A percentile compares a stretch with the other conserved stretches of the same genome.
Conservation (phyloP, 139 green algal species). For the Micractinium sp. region DNA sequence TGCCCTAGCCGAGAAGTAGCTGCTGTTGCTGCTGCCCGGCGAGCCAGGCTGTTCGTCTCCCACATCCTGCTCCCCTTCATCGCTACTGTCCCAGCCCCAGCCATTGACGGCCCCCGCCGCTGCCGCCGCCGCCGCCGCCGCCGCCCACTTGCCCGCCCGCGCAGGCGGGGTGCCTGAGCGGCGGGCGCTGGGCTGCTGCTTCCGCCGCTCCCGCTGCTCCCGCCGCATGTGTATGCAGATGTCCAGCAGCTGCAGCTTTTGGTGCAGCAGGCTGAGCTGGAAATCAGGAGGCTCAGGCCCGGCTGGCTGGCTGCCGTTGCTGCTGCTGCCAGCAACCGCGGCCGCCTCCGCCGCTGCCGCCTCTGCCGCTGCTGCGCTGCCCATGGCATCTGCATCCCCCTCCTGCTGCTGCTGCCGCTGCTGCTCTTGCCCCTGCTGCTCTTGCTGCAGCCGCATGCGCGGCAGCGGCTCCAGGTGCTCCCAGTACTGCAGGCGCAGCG, state of each 20-base stretch:
- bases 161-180: too few relatives aligned
- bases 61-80: background rate
- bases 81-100: background rate
- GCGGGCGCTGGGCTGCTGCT: background rate
- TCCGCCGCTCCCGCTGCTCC: background rate
- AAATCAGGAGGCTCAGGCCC: slow-evolving; percentile 41
- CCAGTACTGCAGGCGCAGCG: slow-evolving; percentile 73
- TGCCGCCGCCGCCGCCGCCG: background rate
- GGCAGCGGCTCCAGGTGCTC: slow-evolving; percentile 64
- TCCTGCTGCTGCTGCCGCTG: slow-evolving; percentile 8
- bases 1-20: slow-evolving; percentile 7
- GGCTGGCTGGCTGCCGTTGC: background rate
- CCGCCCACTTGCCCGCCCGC: too few relatives aligned
- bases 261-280: slow-evolving; percentile 73
- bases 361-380: background rate
- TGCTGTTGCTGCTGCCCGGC: slow-evolving; percentile 15
- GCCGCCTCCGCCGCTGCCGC: background rate
- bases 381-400: background rate
- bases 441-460: slow-evolving; percentile 50
- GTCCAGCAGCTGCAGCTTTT: slow-evolving; percentile 88
- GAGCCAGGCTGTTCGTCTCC: background rate
- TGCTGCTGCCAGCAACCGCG: slow-evolving; percentile 29
- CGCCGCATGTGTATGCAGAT: slow-evolving; percentile 67
- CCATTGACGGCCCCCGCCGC: background rate
- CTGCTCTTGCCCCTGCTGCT: background rate